Percentiles rank a stretch among this genome's conserved stretches.
These are phyloP conservation scores for Podila clonocystis DNA, from an alignment of 192 early-diverging fungal genomes.

Conservation along the genomic window DNA sequence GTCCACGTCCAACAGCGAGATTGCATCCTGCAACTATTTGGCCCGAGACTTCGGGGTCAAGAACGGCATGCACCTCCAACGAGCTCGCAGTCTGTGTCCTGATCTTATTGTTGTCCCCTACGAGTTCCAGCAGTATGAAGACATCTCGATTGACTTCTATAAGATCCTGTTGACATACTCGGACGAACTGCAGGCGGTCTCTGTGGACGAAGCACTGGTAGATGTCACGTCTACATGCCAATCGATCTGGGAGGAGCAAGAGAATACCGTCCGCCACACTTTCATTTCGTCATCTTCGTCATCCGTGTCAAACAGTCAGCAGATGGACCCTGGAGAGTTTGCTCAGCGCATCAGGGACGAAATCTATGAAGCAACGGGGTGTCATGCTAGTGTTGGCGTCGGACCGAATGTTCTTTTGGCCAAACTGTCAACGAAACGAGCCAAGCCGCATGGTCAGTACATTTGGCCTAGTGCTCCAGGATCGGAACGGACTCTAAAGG, in stretches of 20 bases:
- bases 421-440: conserved; percentile 47
- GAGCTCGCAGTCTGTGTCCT: conserved; percentile 77
- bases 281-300: not conserved
- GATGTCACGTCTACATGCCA: conserved; percentile 67
- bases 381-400: conserved; percentile 81
- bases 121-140: conserved; percentile 47
- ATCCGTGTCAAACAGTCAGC: not conserved
- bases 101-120: conserved; percentile 71
- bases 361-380: conserved; percentile 64
- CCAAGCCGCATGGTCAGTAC: conserved; percentile 42
- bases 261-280: not conserved
- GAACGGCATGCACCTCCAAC: conserved; percentile 82
- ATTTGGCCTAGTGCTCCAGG: conserved; percentile 38
- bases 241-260: conserved; percentile 37
- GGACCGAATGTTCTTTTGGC: conserved; percentile 79
- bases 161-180: conserved; percentile 70
- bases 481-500: conserved; percentile 55
- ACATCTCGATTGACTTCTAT: conserved; percentile 52
- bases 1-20: conserved; percentile 62
- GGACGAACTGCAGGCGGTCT: conserved; percentile 81
- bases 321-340: conserved; percentile 43
- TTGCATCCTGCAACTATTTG: conserved; percentile 90
- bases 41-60: conserved; percentile 78
- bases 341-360: conserved; percentile 64
- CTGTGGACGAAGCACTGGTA: conserved; percentile 86